Percentiles rank a stretch among this genome's conserved stretches.
Evolutionary conservation across 108 stramenopile genomes (phyloP).

Genomic region (Fragilaria radians): DNA sequence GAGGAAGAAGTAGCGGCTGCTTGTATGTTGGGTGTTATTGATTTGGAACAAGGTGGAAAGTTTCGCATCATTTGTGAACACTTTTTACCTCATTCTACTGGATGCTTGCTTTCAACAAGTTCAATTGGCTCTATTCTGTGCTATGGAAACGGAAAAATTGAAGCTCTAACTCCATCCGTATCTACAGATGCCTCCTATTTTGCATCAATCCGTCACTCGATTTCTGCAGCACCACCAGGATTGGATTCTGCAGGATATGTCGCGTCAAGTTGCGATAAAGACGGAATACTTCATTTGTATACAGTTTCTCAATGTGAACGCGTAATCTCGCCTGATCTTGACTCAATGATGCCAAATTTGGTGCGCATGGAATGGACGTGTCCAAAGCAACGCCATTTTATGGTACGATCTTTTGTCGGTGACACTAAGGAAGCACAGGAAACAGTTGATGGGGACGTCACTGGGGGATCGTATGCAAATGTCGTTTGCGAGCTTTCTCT

Average conservation of each 20-base stretch:
- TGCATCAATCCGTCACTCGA: constrained; percentile 24
- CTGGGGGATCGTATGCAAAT: constrained; percentile 41
- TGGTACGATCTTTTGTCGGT: constrained; percentile 49
- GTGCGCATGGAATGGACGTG: constrained; percentile 19
- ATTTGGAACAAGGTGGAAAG: not conserved
- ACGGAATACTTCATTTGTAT: constrained; percentile 53
- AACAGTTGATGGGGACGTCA: constrained; percentile 8
- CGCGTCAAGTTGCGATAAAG: constrained; percentile 34
- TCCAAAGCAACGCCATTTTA: constrained; percentile 66
- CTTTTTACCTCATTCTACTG: not conserved
- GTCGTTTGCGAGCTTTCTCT: constrained; percentile 63
- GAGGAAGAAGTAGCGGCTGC: not conserved
- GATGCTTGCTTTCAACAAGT: not conserved
- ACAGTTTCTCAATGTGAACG: constrained; percentile 48
- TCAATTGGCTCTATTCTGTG: constrained; percentile 2
- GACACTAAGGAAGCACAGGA: constrained; percentile 26
- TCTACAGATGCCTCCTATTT: constrained; percentile 24
- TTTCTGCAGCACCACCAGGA: constrained; percentile 28
- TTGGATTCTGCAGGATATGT: constrained; percentile 48
- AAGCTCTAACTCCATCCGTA: not conserved
- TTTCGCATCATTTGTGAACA: constrained; percentile 2
- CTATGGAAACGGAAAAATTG: not conserved
- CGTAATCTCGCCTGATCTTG: constrained; percentile 7
- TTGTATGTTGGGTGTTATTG: constrained; percentile 5
- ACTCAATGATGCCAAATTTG: constrained; percentile 7